Evolutionary conservation across 148 eudicot species (phyloP).

Genomic region (Dianthus caryophyllus): DNA sequence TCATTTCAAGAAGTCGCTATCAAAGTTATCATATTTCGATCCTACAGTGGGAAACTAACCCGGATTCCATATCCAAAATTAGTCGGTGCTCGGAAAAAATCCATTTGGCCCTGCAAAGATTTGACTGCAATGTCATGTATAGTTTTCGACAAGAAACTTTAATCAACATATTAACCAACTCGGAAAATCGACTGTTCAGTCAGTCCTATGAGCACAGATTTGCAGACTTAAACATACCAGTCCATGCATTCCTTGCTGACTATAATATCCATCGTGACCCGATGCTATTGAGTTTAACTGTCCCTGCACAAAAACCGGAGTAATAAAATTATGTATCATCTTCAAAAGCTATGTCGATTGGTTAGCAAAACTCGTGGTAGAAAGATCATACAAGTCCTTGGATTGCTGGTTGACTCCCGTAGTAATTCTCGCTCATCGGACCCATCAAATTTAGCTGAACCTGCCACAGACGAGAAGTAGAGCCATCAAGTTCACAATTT

Average conservation of each 20-base stretch:
- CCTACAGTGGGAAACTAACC: constrained; percentile 42
- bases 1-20: not conserved
- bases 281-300: constrained; percentile 80
- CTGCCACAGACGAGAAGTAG: constrained; percentile 32
- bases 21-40: not conserved
- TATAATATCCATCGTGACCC: constrained; percentile 68
- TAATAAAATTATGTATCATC: not conserved
- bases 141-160: not conserved
- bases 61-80: constrained; percentile 67
- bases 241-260: constrained; percentile 69
- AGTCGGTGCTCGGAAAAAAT: constrained; percentile 60
- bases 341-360: not conserved
- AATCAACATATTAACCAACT: not conserved
- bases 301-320: constrained; percentile 40
- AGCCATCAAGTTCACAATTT: not conserved
- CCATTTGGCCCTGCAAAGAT: constrained; percentile 81
- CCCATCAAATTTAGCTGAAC: constrained; percentile 90
- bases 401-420: constrained; percentile 65
- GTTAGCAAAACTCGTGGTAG: not conserved
- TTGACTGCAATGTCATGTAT: not conserved
- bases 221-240: constrained; percentile 44
- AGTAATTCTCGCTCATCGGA: constrained; percentile 74
- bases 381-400: constrained; percentile 73
- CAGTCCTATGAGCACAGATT: constrained; percentile 1
- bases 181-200: no score